These are phyloP conservation scores for Gyromitra esculenta DNA, from an alignment of 2,329 filamentous ascomycete species.

Conservation along the genomic window DNA sequence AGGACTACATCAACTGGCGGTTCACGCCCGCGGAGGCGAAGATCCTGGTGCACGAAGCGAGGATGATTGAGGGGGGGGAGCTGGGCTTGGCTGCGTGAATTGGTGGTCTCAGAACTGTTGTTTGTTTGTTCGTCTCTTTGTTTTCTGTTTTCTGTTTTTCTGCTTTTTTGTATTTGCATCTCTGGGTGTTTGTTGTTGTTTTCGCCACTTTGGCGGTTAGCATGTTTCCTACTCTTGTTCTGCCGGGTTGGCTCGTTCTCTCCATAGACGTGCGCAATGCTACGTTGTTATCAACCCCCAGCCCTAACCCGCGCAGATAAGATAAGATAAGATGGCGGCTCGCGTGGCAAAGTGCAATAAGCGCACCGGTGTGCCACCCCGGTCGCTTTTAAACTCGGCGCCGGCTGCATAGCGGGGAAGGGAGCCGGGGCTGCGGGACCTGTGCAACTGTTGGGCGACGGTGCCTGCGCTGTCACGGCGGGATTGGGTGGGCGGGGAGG, in stretches of 20 bases:
- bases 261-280: background rate
- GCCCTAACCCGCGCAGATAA: slow-evolving; percentile 1
- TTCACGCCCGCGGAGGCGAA: background rate
- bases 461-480: slow-evolving; percentile 36
- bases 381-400: slow-evolving; percentile 34
- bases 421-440: slow-evolving; percentile 23
- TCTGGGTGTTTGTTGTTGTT: too few species aligned
- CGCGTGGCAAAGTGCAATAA: slow-evolving; percentile 19
- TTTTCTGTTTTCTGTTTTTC: too few species aligned
- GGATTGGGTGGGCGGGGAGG: slow-evolving; percentile 33
- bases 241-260: background rate
- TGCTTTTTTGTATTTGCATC: too few species aligned
- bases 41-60: slow-evolving; percentile 9
- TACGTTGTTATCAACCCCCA: background rate
- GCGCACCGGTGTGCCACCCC: background rate
- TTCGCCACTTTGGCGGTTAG: too few species aligned
- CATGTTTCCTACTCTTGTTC: too few species aligned
- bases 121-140: background rate
- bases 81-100: background rate
- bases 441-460: slow-evolving; percentile 19
- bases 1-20: slow-evolving; percentile 1
- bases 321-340: background rate
- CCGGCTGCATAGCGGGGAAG: background rate
- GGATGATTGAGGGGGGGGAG: background rate
- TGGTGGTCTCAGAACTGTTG: background rate